Evolutionary conservation across 352 stramenopile genomes (phyloP), one percentile per base, ranked within the genome.

Genomic region (Pythium coloratum): DNA sequence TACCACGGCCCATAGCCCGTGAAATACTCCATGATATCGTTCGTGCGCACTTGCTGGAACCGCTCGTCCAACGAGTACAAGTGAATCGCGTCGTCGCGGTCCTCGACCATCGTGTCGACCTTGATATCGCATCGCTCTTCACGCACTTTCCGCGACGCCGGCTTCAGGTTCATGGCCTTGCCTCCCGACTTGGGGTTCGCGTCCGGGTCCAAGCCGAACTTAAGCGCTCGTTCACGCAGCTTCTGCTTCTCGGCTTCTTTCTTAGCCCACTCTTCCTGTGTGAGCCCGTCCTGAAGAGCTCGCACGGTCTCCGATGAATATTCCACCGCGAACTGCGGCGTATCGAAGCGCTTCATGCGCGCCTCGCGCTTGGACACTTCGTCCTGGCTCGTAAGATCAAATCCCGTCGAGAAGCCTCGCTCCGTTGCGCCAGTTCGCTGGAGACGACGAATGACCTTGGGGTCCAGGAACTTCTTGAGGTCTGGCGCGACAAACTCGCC

Each of bases 291-390:
- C 16, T 72, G 71, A 14, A 94, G 65, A 30, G 84, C 85, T 13
- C 72, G 86, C 16, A 76, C 81, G 4, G 76, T 77, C 57, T 91
- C 85, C 26, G 81, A 78, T 3, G 84, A 86, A 70, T 80, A 92
- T 26, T 91, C 75, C 28, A 92, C 63, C 2, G 82, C 81, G 69
- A 92, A 95, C 55, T 88, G 61, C 1, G 87, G 80, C 6, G 86
- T 90, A 54, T 93, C 75, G 65, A 95, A 95, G 9, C 87, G 81
- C 66, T 91, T 81, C 81, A 92, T 91, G 54, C 87, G 87, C 64
- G 86, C 70, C 58, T 89, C 77, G 3, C 87, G 81, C 70, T 93
- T 92, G 46, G 59, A 69, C 26, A 80, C 51, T 62, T 95, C 85
- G 26, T 89, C 79, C 6, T 80, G 64, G 64, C 76, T 89, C 47